Evolutionary conservation across 228 moss, liverwort and hornwort species (phyloP).

Genomic region (Sphagnum magellanicum): DNA sequence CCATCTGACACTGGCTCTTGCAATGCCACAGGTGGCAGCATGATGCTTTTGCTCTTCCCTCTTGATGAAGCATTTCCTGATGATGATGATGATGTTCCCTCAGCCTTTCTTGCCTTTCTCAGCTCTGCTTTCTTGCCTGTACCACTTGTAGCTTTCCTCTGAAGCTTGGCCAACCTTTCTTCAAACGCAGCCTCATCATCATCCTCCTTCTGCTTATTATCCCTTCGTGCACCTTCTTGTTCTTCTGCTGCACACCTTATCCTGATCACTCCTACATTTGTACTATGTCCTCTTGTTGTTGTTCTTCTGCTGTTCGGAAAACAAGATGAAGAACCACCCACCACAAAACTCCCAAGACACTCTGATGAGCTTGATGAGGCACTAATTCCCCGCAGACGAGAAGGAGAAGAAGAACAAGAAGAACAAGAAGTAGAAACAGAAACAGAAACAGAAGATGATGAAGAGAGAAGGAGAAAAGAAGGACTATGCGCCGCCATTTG

Average conservation of each 20-base stretch:
- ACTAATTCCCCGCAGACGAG: background rate
- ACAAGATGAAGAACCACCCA: too few relatives aligned
- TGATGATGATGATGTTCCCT: slow-evolving; percentile 13
- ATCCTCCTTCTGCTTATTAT: slow-evolving; percentile 9
- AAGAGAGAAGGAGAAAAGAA: background rate
- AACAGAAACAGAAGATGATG: background rate
- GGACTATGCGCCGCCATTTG: background rate
- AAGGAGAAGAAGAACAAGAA: background rate
- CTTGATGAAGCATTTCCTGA: background rate
- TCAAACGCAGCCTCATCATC: slow-evolving; percentile 26
- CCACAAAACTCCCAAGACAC: too few relatives aligned
- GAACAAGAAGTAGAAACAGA: too few relatives aligned
- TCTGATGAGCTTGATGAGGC: too few relatives aligned
- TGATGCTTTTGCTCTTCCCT: slow-evolving; percentile 9
- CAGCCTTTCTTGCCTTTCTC: slow-evolving; percentile 45
- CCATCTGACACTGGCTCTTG: slow-evolving; percentile 46
- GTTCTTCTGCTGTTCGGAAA: too few relatives aligned
- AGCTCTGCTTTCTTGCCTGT: slow-evolving; percentile 59
- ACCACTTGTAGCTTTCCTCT: slow-evolving; percentile 50
- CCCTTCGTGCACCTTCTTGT: slow-evolving; percentile 2
- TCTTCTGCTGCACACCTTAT: slow-evolving; percentile 18
- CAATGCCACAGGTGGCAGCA: slow-evolving; percentile 39
- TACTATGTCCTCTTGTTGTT: too few relatives aligned
- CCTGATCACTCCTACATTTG: background rate
- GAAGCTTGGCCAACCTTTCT: slow-evolving; percentile 42